These are phyloP conservation scores for Saccharomycopsis hybrid DNA, from an alignment of 1,139 yeast genomes.

Conservation along the genomic window DNA sequence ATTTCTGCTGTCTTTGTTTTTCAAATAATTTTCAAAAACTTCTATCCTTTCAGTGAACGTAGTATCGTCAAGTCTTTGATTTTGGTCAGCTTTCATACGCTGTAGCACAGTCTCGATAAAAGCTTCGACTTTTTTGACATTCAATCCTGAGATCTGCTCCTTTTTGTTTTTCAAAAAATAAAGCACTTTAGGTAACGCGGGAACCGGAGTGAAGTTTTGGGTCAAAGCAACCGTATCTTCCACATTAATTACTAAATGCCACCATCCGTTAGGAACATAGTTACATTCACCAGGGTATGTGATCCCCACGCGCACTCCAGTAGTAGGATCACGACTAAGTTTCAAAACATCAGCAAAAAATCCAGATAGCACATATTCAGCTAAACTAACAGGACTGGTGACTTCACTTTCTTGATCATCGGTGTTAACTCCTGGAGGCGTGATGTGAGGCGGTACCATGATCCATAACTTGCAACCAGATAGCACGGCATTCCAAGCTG, in stretches of 20 bases:
- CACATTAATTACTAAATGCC: constrained; percentile 85
- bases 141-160: constrained; percentile 76
- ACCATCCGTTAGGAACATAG: constrained; percentile 93
- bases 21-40: constrained; percentile 26
- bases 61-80: constrained; percentile 27
- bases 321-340: constrained; percentile 31
- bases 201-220: constrained; percentile 74
- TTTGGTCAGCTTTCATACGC: constrained; percentile 13
- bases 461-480: constrained; percentile 80
- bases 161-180: constrained; percentile 61
- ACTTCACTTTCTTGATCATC: constrained; percentile 79
- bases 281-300: constrained; percentile 80
- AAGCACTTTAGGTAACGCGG: constrained; percentile 52
- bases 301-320: constrained; percentile 52
- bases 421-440: constrained; percentile 84
- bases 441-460: constrained; percentile 70
- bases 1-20: constrained; percentile 30
- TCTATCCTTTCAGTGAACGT: constrained; percentile 22
- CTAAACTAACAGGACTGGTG: constrained; percentile 84
- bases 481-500: constrained; percentile 83
- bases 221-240: constrained; percentile 78
- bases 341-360: constrained; percentile 55
- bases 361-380: constrained; percentile 85
- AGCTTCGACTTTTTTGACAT: constrained; percentile 42
- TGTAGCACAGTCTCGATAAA: constrained; percentile 32